Conservation (phyloP, 179 eudicot genomes). For the Carnegiea gigantea region DNA sequence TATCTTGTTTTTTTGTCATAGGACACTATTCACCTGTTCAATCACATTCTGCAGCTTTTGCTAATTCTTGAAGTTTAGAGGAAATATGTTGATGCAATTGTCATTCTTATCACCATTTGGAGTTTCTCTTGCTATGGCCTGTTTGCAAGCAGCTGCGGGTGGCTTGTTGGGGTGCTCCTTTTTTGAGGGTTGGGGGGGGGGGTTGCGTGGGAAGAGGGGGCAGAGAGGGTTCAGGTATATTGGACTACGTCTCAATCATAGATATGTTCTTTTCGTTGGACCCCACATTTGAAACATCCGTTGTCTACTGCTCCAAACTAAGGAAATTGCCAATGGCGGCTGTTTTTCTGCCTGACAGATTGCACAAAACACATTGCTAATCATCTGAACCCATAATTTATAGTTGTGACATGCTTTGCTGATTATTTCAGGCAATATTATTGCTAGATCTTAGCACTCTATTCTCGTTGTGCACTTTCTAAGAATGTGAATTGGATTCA, state of each 20-base stretch:
- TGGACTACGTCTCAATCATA: neutral
- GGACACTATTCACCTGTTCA: neutral
- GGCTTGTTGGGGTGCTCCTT: neutral
- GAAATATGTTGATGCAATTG: neutral
- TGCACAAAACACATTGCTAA: neutral
- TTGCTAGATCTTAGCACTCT: neutral
- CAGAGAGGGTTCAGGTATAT: neutral
- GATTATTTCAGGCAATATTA: neutral
- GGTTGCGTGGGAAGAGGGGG: neutral
- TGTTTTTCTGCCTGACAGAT: neutral
- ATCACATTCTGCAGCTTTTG: slow-evolving; percentile 10
- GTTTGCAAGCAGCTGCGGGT: neutral
- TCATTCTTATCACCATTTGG: neutral
- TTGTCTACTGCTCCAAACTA: neutral
- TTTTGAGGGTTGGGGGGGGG: neutral
- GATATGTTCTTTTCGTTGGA: neutral
- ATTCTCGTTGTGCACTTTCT: neutral
- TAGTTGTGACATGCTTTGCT: neutral
- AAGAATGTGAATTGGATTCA: neutral
- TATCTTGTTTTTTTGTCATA: slow-evolving; percentile 4
- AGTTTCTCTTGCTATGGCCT: neutral
- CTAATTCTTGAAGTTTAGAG: neutral
- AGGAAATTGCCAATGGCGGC: neutral
- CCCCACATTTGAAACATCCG: neutral
- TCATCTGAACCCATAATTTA: neutral